These are phyloP conservation scores for Apiotrichum montevideense DNA, from an alignment of 1,284 basidiomycete species.

Conservation along the genomic window DNA sequence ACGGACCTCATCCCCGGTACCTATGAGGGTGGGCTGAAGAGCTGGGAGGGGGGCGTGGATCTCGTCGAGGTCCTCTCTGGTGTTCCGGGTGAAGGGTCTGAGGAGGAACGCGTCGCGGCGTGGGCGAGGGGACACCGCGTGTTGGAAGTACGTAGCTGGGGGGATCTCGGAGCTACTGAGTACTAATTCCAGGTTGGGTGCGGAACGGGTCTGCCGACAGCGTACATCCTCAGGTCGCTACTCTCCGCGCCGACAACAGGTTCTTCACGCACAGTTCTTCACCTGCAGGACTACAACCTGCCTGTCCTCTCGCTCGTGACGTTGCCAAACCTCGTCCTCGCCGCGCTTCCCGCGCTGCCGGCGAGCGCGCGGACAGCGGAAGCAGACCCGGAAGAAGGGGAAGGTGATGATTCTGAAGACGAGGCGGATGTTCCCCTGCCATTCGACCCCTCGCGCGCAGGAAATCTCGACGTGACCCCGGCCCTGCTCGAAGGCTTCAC, in stretches of 20 bases:
- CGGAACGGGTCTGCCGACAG: constrained; percentile 78
- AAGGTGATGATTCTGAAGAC: constrained; percentile 23
- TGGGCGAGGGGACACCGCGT: constrained; percentile 52
- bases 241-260: constrained; percentile 44
- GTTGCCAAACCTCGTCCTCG: constrained; percentile 77
- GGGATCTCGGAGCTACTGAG: neutral
- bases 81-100: neutral
- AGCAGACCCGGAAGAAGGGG: constrained; percentile 25
- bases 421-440: constrained; percentile 19
- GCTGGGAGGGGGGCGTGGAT: constrained; percentile 94
- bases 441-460: constrained; percentile 40
- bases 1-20: constrained; percentile 87
- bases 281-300: constrained; percentile 89
- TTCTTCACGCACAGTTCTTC: constrained; percentile 53
- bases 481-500: constrained; percentile 62
- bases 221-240: constrained; percentile 63
- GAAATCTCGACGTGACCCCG: constrained; percentile 56
- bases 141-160: constrained; percentile 55
- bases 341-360: constrained; percentile 41
- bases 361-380: constrained; percentile 29
- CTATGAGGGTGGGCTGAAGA: constrained; percentile 95
- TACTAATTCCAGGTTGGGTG: constrained; percentile 66
- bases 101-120: constrained; percentile 16
- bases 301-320: constrained; percentile 76
- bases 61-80: constrained; percentile 53